Conservation (phyloP, 192 early-diverging fungal genomes). For the Rhizophagus clarus region DNA sequence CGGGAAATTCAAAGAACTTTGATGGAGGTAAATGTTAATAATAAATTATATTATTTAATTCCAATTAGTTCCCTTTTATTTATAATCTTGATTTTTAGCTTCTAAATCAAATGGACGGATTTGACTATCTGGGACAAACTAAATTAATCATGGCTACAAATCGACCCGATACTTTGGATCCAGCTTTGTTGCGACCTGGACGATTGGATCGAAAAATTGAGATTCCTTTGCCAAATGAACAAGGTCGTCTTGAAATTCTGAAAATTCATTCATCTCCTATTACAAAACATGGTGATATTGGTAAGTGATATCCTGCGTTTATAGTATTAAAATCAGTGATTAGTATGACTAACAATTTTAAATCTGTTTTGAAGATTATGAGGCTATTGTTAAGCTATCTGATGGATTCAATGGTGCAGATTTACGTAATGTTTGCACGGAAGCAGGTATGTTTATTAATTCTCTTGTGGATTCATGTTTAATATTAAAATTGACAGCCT, state of each 20-base stretch:
- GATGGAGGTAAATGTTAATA: slow-evolving; percentile 73
- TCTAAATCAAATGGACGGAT: slow-evolving; percentile 99
- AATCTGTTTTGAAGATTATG: slow-evolving; percentile 74
- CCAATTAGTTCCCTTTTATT: neutral
- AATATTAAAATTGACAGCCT: slow-evolving; percentile 8
- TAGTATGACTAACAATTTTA: neutral
- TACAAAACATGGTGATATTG: slow-evolving; percentile 96
- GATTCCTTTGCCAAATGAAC: slow-evolving; percentile 98
- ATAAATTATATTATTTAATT: neutral
- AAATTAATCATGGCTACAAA: slow-evolving; percentile 99
- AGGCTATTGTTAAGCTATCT: slow-evolving; percentile 96
- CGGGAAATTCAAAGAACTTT: slow-evolving; percentile 99
- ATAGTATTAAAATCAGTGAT: neutral
- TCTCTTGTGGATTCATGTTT: neutral
- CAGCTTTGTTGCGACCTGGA: slow-evolving; percentile 95
- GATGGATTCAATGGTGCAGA: slow-evolving; percentile 99
- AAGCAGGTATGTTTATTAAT: slow-evolving; percentile 71
- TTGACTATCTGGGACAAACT: slow-evolving; percentile 96
- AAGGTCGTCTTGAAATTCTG: slow-evolving; percentile 93
- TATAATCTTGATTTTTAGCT: slow-evolving; percentile 48
- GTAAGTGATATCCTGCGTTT: slow-evolving; percentile 41
- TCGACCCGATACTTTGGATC: slow-evolving; percentile 97
- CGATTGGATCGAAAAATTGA: slow-evolving; percentile 99
- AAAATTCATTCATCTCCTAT: slow-evolving; percentile 95
- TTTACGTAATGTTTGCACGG: slow-evolving; percentile 98